These are phyloP conservation scores for Nicotiana attenuata DNA, from an alignment of 257 asterid species.

Conservation along the genomic window DNA sequence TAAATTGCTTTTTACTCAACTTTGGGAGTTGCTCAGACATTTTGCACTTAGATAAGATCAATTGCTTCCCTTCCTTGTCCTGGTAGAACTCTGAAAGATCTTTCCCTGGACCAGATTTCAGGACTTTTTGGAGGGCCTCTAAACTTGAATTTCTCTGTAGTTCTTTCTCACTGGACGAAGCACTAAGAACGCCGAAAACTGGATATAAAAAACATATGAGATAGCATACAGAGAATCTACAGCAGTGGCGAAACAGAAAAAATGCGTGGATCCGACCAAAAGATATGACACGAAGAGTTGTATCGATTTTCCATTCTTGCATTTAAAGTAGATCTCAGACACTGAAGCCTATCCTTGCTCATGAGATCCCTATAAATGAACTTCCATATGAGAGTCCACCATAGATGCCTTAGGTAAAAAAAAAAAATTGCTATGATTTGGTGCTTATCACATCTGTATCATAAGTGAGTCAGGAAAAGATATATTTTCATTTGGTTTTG, in stretches of 20 bases:
- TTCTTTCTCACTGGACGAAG: slow-evolving; percentile 29
- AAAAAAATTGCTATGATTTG: neutral
- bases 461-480: neutral
- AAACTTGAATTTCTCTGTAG: slow-evolving; percentile 23
- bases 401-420: neutral
- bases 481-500: neutral
- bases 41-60: slow-evolving; percentile 28
- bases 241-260: neutral
- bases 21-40: slow-evolving; percentile 61
- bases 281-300: slow-evolving; percentile 1
- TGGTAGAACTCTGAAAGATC: slow-evolving; percentile 23
- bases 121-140: slow-evolving; percentile 20
- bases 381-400: neutral
- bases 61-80: slow-evolving; percentile 29
- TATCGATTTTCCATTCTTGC: slow-evolving; percentile 4
- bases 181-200: slow-evolving; percentile 34
- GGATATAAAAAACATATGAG: slow-evolving; percentile 3
- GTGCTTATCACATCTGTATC: neutral
- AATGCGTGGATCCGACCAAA: neutral
- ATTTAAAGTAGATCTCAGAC: neutral
- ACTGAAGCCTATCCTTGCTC: neutral
- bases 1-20: slow-evolving; percentile 42
- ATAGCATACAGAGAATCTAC: slow-evolving; percentile 4
- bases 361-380: neutral
- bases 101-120: slow-evolving; percentile 28